A percentile compares a stretch with the other conserved stretches of the same genome.
Evolutionary conservation across 139 green algal species (phyloP).

Genomic region (Chlamydomonas sp.): DNA sequence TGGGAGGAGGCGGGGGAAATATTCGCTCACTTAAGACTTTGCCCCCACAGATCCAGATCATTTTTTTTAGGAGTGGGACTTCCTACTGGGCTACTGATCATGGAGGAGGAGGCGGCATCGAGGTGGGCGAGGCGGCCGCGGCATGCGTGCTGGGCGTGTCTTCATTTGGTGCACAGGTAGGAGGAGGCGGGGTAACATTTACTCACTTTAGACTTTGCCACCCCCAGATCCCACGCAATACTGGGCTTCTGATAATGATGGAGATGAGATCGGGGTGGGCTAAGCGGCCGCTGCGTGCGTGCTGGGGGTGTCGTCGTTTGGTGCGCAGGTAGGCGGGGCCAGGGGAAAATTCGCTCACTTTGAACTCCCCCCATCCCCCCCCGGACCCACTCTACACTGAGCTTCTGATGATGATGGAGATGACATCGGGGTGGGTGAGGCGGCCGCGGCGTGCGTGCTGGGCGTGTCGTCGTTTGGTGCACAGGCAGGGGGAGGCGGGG

Average conservation of each 20-base stretch:
- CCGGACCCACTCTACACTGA: too few species aligned
- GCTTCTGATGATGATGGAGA: too few species aligned
- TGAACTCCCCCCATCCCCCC: slow-evolving; percentile 15
- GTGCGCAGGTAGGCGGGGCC: slow-evolving; percentile 9
- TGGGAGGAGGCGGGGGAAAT: neutral
- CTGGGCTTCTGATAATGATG: too few species aligned
- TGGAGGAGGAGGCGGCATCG: too few species aligned
- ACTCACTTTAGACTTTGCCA: neutral
- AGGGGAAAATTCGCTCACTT: neutral
- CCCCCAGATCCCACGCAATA: too few species aligned
- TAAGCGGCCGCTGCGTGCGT: neutral
- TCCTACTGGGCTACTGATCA: too few species aligned
- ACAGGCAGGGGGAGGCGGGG: neutral
- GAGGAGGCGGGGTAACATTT: neutral
- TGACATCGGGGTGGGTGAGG: neutral
- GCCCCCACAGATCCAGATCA: too few species aligned
- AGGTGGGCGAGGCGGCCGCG: neutral
- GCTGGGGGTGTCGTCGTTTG: slow-evolving; percentile 61
- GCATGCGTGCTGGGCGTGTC: slow-evolving; percentile 47
- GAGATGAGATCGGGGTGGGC: neutral
- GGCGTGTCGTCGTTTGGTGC: slow-evolving; percentile 52
- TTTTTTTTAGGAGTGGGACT: too few species aligned
- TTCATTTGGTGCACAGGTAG: slow-evolving; percentile 42
- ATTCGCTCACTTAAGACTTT: neutral
- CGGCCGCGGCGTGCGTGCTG: slow-evolving; percentile 32